Evolutionary conservation across 2,329 filamentous ascomycete species (phyloP), one percentile per base, ranked within the genome.

Genomic region (Mycosphaerella sp.): DNA sequence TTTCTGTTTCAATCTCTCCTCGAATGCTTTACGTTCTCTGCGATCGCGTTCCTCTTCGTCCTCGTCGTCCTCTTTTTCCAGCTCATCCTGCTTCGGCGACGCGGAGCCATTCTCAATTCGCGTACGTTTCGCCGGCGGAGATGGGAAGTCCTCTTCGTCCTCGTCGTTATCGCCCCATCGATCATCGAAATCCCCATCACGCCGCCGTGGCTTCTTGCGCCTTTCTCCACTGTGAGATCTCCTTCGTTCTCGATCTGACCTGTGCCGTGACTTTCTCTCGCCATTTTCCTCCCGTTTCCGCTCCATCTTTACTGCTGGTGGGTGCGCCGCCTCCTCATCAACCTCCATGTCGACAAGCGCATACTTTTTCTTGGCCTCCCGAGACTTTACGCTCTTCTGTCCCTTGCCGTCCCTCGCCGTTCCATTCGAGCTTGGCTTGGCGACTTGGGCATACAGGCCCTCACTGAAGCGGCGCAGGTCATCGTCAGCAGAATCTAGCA

Each of bases 1-100:
- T 64, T 86, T 87, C 40, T 82, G 81, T 41, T 80, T 82, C 49
- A 94, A 68, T 12, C 88, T 77, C 61, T 84, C 84, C n/a, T 87
- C 81, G 59, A 94, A 90, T 14, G 86, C 87, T 54, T 90, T 85
- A 36, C 86, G 78, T 65, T 94, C 89, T 56, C 80, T 80, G 16
- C 84, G 77, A 65, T 94, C 88, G 52, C 78, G 79, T 61, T 81
- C 68, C 44, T 68, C 66, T 18, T 64, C 65, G 16, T 70, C 67
- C 37, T 68, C 66, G 18, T 62, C 58, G 3, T 57, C 50, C 6
- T 56, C 21, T 25, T 25, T 25, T 27, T 62, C 58, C 3, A 57
- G 52, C 27, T 62, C 57, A 12, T 62, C 56, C 7, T 41, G 47
- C 6, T 56, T 48, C 9, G 56, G 65, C 14, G 64, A 64, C 17